Conservation (phyloP, 257 asterid species). For the Nicotiana otophora region DNA sequence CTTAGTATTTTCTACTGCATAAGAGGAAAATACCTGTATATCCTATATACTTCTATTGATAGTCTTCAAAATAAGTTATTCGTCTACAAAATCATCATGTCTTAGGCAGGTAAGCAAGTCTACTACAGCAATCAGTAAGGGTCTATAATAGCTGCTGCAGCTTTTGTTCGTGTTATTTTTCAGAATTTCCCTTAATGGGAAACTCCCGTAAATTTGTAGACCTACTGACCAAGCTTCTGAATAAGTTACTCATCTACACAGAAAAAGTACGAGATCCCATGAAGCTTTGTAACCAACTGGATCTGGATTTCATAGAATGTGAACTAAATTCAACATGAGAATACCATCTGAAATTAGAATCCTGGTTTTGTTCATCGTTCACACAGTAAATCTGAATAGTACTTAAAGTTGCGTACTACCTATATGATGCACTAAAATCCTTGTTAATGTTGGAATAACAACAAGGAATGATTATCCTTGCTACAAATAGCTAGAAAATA, state of each 20-base stretch:
- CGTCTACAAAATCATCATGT: not conserved
- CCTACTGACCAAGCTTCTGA: not conserved
- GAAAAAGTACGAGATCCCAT: not conserved
- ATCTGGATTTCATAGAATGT: not conserved
- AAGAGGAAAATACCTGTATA: not conserved
- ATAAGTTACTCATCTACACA: not conserved
- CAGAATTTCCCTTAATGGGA: not conserved
- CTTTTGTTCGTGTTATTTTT: not conserved
- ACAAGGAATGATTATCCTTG: not conserved
- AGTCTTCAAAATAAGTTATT: not conserved
- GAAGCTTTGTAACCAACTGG: not conserved
- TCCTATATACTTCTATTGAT: not conserved
- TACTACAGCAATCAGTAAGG: not conserved
- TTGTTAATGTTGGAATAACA: not conserved
- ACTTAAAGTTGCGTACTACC: not conserved
- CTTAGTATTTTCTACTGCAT: not conserved
- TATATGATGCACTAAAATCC: not conserved
- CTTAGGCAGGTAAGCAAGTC: not conserved
- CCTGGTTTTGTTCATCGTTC: not conserved
- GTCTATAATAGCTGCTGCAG: not conserved
- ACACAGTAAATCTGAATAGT: not conserved
- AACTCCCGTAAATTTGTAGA: not conserved
- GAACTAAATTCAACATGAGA: not conserved
- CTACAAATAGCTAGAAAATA: not conserved
- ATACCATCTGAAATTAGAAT: constrained; percentile 1